Conservation (phyloP, 176 grass and related monocot species). For the Dactylis glomerata region DNA sequence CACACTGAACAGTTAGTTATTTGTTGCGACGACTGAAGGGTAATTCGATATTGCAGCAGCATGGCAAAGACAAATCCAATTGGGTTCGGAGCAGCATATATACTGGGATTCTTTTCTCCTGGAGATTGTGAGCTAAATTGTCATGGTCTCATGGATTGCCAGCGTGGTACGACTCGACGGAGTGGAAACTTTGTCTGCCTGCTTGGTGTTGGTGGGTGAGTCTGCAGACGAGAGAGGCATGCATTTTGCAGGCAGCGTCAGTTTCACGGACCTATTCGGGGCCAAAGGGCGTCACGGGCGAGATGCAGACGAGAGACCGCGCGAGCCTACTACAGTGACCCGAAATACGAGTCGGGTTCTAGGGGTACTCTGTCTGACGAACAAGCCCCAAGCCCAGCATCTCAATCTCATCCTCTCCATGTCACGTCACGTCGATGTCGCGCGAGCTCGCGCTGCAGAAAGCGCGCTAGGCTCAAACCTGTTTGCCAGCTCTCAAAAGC, state of each 20-base stretch:
- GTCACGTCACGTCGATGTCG: constrained; percentile 18
- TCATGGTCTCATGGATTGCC: not conserved
- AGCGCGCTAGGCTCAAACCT: not conserved
- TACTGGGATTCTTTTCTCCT: not conserved
- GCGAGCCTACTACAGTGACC: not conserved
- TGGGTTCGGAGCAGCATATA: not conserved
- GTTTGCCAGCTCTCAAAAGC: not conserved
- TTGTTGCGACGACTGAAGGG: too few species aligned
- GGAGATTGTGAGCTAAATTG: not conserved
- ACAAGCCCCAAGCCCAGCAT: too few species aligned
- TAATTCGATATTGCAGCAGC: not conserved
- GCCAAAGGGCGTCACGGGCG: constrained; percentile 27
- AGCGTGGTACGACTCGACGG: not conserved
- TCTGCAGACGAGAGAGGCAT: not conserved
- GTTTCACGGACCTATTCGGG: not conserved
- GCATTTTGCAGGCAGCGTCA: not conserved
- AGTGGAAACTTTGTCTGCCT: constrained; percentile 25
- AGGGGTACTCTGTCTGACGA: not conserved
- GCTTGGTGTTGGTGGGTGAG: not conserved
- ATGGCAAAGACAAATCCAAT: not conserved
- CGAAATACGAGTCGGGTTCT: not conserved
- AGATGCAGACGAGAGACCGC: not conserved
- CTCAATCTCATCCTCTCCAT: not conserved
- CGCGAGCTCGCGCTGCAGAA: not conserved
- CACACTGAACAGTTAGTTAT: too few species aligned